Percentiles rank a stretch among this genome's conserved stretches.
phyloP scores from a whole-genome alignment of 2,329 filamentous ascomycete genomes.

The Scytalidium lignicola region DNA sequence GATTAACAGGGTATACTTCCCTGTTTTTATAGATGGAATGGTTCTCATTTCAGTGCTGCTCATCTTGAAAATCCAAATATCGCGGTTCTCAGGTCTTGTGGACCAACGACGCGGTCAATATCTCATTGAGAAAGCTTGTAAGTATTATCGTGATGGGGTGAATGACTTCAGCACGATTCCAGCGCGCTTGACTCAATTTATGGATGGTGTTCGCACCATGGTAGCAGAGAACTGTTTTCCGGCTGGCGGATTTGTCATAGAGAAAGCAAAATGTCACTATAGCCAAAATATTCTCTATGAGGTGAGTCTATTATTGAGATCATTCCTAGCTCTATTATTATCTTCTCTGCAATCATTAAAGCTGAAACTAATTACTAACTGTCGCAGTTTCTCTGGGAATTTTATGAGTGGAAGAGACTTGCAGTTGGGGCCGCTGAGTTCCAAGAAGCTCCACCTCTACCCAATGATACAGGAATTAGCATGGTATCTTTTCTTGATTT shows the following conservation, averaged over 20 bases:
- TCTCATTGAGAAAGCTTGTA: background rate
- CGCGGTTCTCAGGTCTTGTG: background rate
- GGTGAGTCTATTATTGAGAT: background rate
- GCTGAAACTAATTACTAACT: background rate
- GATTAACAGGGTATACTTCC: background rate
- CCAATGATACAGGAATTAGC: background rate
- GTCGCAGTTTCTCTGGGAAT: background rate
- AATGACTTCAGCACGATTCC: background rate
- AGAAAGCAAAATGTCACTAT: background rate
- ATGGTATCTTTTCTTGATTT: background rate
- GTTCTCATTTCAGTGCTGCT: background rate
- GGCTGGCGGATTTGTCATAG: background rate
- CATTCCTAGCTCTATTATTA: background rate
- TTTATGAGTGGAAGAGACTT: background rate
- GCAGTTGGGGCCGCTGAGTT: background rate
- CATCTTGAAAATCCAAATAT: background rate
- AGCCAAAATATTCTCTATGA: constrained; percentile 1
- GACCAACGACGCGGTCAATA: background rate
- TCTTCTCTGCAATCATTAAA: background rate
- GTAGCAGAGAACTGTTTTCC: background rate
- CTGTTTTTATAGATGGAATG: background rate
- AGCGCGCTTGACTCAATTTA: background rate
- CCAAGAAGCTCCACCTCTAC: background rate
- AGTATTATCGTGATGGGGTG: background rate
- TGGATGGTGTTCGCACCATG: background rate